phyloP scores from a whole-genome alignment of 257 asterid species.

The Solanum pinnatisectum region DNA sequence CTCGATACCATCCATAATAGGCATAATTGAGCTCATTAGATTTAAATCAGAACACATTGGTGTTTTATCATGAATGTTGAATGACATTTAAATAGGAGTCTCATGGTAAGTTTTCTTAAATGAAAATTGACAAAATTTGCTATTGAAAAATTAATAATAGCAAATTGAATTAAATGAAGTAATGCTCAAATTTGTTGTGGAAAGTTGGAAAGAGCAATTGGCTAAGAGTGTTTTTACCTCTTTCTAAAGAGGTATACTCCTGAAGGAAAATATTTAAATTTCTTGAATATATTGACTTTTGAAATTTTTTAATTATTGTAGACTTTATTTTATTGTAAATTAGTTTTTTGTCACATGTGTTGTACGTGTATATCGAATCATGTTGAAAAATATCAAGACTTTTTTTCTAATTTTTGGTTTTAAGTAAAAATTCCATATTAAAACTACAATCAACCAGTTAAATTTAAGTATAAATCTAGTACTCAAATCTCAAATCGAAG shows the following conservation, averaged over 20 bases:
- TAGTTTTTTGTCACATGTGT: not conserved
- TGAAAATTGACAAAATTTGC: not conserved
- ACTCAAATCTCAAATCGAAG: no score
- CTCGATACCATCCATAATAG: not conserved
- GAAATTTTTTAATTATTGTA: no score
- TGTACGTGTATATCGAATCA: not conserved
- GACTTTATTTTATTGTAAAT: no score
- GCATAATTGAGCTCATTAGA: not conserved
- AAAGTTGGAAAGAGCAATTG: not conserved
- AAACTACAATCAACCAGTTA: no score
- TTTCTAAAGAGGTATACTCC: not conserved
- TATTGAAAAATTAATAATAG: not conserved
- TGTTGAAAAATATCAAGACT: not conserved
- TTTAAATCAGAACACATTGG: not conserved
- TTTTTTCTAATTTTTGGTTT: not conserved
- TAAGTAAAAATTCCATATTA: no score
- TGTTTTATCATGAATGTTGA: not conserved
- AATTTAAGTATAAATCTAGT: no score
- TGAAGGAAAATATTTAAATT: not conserved
- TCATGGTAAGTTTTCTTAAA: not conserved
- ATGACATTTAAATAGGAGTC: not conserved
- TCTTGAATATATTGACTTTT: not conserved
- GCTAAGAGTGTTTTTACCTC: not conserved
- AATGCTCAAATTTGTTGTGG: not conserved
- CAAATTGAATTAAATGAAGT: not conserved